phyloP scores from a whole-genome alignment of 176 grass and related monocot species.

The Guadua angustifolia region DNA sequence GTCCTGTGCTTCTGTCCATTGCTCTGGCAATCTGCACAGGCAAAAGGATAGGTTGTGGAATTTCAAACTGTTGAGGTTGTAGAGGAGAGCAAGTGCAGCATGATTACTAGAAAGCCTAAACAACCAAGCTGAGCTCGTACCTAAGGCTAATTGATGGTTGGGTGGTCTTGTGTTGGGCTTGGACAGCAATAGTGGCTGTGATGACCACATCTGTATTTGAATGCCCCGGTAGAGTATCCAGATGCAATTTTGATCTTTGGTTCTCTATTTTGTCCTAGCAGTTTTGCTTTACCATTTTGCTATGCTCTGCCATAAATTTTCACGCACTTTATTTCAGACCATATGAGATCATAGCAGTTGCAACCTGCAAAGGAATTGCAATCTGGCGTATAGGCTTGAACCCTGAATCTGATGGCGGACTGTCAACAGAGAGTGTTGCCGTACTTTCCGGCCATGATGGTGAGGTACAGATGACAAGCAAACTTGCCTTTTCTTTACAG shows the following conservation, averaged over 20 bases:
- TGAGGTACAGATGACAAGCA: slow-evolving; percentile 55
- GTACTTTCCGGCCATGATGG: slow-evolving; percentile 68
- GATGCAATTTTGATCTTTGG: neutral
- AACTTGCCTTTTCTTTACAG: slow-evolving; percentile 14
- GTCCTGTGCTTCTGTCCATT: neutral
- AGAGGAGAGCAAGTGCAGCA: neutral
- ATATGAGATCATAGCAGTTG: slow-evolving; percentile 88
- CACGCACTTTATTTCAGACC: slow-evolving; percentile 53
- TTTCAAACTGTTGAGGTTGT: neutral
- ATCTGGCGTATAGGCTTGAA: slow-evolving; percentile 78
- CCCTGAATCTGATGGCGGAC: slow-evolving; percentile 55
- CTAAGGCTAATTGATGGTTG: slow-evolving; percentile 35
- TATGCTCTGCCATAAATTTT: slow-evolving; percentile 1
- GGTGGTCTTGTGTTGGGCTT: neutral
- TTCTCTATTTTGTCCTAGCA: neutral
- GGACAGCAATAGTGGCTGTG: neutral
- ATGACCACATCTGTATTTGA: neutral
- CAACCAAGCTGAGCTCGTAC: neutral
- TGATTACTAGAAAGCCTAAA: neutral
- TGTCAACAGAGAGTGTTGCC: slow-evolving; percentile 74
- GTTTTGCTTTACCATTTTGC: neutral
- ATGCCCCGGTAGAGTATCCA: neutral
- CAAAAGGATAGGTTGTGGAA: neutral
- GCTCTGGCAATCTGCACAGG: neutral
- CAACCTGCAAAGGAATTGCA: slow-evolving; percentile 85